Evolutionary conservation across 257 asterid species (phyloP).

Genomic region (Apocynum venetum): DNA sequence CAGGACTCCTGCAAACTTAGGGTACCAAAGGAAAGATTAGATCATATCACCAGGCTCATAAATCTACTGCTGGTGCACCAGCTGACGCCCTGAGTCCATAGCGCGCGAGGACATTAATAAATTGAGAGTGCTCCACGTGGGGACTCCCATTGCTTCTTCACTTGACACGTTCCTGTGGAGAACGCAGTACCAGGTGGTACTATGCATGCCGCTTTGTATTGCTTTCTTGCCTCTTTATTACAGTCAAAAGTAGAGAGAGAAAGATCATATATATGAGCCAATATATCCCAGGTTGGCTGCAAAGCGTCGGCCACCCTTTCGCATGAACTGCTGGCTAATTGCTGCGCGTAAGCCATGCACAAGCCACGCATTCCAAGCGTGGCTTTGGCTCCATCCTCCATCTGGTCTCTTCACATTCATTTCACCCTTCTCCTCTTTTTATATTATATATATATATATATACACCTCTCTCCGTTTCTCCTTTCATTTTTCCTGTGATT

Average conservation of each 20-base stretch:
- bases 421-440: too few species aligned
- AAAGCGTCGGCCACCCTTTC: conserved; percentile 10
- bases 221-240: not conserved
- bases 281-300: not conserved
- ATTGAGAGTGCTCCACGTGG: conserved; percentile 7
- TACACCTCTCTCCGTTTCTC: not conserved
- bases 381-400: conserved; percentile 25
- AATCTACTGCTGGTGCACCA: not conserved
- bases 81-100: not conserved
- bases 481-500: not conserved
- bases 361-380: conserved; percentile 33
- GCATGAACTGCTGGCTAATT: not conserved
- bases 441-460: too few species aligned
- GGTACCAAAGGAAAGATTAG: not conserved
- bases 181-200: conserved; percentile 6
- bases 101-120: conserved; percentile 1
- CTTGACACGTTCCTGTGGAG: not conserved
- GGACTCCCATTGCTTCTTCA: not conserved
- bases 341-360: conserved; percentile 30
- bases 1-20: not conserved
- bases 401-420: conserved; percentile 4
- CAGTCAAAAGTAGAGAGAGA: conserved; percentile 2
- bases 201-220: not conserved
- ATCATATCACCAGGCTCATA: not conserved
- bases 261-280: not conserved